phyloP scores from a whole-genome alignment of 1,284 basidiomycete species.

The Rhizopogon hawkerae region DNA sequence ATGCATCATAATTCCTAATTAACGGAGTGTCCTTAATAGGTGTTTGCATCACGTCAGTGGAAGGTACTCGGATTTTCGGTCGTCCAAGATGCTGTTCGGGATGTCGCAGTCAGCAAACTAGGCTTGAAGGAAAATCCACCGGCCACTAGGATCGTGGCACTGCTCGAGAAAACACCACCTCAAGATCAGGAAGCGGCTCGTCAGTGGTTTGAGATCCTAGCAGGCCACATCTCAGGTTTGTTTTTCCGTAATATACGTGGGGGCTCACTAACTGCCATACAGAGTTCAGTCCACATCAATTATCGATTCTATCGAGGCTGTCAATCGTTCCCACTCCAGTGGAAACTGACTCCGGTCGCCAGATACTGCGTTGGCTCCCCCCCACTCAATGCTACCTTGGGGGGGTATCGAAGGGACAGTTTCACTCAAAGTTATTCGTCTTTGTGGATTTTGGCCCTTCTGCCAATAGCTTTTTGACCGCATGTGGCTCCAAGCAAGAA shows the following conservation, averaged over 20 bases:
- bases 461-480: conserved; percentile 79
- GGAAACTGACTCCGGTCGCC: conserved; percentile 15
- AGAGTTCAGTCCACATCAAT: conserved; percentile 20
- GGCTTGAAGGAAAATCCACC: conserved; percentile 72
- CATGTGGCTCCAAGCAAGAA: conserved; percentile 83
- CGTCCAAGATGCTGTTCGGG: conserved; percentile 47
- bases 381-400: conserved; percentile 69
- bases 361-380: conserved; percentile 39
- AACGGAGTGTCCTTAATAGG: conserved; percentile 33
- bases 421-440: conserved; percentile 74
- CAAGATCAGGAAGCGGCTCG: conserved; percentile 46
- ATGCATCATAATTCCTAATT: neutral
- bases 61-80: conserved; percentile 71
- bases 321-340: conserved; percentile 48
- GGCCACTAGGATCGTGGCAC: conserved; percentile 51
- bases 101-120: conserved; percentile 60
- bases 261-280: neutral
- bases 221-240: conserved; percentile 63
- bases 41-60: conserved; percentile 68
- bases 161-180: conserved; percentile 62
- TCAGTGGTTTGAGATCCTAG: conserved; percentile 72
- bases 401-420: conserved; percentile 39
- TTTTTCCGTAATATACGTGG: neutral
- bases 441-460: conserved; percentile 85
- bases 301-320: conserved; percentile 35